Percentiles rank a stretch among this genome's conserved stretches.
Evolutionary conservation across 2,329 filamentous ascomycete genomes (phyloP).

Genomic region (Aspergillus novofumigatus): DNA sequence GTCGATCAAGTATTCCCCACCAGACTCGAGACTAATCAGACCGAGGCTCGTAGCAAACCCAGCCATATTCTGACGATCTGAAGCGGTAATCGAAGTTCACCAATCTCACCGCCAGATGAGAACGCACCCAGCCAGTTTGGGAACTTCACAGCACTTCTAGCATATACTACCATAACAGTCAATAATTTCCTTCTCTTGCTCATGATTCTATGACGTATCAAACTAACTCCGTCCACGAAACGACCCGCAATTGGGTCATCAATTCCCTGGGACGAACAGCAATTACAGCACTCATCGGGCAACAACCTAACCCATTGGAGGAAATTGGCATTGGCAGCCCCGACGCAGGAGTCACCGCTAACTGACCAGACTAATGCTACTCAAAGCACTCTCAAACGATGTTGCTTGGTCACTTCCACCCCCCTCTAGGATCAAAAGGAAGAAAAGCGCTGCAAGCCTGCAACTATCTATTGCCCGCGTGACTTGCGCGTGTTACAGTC

Average conservation of each 20-base stretch:
- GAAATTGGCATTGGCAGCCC: not conserved
- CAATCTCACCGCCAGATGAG: not conserved
- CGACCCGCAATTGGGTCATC: conserved; percentile 21
- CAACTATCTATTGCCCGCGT: not conserved
- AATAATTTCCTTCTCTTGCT: not conserved
- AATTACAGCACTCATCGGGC: conserved; percentile 1
- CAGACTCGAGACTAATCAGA: too few species aligned
- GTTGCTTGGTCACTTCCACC: not conserved
- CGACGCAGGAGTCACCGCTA: not conserved
- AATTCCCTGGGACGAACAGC: conserved; percentile 18
- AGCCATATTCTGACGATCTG: not conserved
- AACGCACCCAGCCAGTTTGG: conserved; percentile 9
- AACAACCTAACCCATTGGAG: conserved; percentile 8
- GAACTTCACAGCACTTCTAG: not conserved
- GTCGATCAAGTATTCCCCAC: too few species aligned
- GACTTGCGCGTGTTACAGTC: not conserved
- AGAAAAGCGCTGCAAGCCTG: not conserved
- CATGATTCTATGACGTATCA: not conserved
- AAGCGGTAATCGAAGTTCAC: not conserved
- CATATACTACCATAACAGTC: not conserved
- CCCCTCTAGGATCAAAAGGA: not conserved
- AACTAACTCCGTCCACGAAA: not conserved
- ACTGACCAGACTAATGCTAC: not conserved
- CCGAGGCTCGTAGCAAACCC: not conserved
- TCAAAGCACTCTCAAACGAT: not conserved